phyloP scores from a whole-genome alignment of 2,329 filamentous ascomycete species.

The Penicillium sp. region DNA sequence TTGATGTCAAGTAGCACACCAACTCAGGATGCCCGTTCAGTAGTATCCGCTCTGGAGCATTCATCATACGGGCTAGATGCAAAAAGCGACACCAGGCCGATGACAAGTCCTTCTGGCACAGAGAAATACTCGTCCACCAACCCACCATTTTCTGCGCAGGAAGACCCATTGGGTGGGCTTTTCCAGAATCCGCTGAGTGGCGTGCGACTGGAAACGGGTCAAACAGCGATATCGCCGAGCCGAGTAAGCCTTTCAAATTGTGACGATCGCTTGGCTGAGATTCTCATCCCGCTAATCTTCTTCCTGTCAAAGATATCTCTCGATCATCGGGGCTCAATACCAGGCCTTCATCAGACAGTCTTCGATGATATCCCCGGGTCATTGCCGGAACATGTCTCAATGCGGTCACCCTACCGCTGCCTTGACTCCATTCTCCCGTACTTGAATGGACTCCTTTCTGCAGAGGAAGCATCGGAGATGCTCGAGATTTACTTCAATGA shows the following conservation, averaged over 20 bases:
- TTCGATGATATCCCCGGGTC: conserved; percentile 25
- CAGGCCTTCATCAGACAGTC: conserved; percentile 5
- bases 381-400: not conserved
- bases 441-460: conserved; percentile 43
- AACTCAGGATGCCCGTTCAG: not conserved
- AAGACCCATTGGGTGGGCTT: not conserved
- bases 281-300: not conserved
- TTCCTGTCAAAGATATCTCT: conserved; percentile 3
- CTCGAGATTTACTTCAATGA: conserved; percentile 54
- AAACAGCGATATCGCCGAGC: not conserved
- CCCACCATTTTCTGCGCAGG: not conserved
- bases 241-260: not conserved
- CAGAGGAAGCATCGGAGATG: conserved; percentile 49
- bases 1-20: conserved; percentile 7
- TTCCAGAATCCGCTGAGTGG: conserved; percentile 2
- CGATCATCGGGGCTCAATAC: not conserved
- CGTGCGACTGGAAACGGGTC: not conserved
- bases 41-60: not conserved
- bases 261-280: not conserved
- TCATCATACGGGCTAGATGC: conserved; percentile 1
- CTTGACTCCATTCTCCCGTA: conserved; percentile 46
- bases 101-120: not conserved
- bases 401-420: conserved; percentile 38
- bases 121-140: not conserved
- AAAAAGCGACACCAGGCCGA: not conserved